phyloP scores from a whole-genome alignment of 2,329 filamentous ascomycete species.

The Fusarium continuum region DNA sequence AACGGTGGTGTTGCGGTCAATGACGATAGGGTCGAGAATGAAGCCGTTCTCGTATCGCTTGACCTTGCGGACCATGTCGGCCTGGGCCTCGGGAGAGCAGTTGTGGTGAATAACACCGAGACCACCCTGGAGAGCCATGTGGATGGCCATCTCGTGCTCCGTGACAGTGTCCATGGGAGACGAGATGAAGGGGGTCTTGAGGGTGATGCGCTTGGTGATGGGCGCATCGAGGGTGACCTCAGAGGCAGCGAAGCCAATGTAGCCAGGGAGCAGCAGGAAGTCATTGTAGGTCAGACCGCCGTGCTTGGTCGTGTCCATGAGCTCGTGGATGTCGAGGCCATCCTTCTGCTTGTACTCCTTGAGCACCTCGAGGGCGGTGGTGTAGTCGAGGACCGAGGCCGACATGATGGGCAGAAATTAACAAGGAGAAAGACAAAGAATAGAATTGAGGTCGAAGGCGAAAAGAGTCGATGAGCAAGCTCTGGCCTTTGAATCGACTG shows the following conservation, averaged over 20 bases:
- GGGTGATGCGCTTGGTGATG: conserved; percentile 91
- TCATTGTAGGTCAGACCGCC: conserved; percentile 99
- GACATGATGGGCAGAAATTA: conserved; percentile 67
- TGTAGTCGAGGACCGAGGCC: conserved; percentile 73
- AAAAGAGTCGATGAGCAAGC: conserved; percentile 46
- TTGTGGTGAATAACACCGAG: conserved; percentile 99
- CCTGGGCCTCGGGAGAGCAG: conserved; percentile 96
- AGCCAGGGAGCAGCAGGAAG: conserved; percentile 94
- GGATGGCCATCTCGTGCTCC: conserved; percentile 99
- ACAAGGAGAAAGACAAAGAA: conserved; percentile 38
- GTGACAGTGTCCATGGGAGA: conserved; percentile 99
- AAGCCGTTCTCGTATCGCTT: conserved; percentile 99
- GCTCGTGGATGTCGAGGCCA: conserved; percentile 85
- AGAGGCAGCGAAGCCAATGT: conserved; percentile 96
- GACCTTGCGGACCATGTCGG: conserved; percentile 98
- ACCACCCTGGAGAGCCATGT: conserved; percentile 89
- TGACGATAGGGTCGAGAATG: conserved; percentile 94
- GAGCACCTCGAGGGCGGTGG: conserved; percentile 81
- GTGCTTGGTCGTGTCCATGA: conserved; percentile 90
- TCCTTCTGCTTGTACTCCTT: conserved; percentile 82
- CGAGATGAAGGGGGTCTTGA: conserved; percentile 97
- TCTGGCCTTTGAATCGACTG: conserved; percentile 47
- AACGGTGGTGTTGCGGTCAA: conserved; percentile 86
- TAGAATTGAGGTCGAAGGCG: conserved; percentile 56
- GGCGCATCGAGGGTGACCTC: conserved; percentile 89